Base-by-base conservation (phyloP, 2,329 filamentous ascomycete genomes). In the Apiospora hydei region DNA sequence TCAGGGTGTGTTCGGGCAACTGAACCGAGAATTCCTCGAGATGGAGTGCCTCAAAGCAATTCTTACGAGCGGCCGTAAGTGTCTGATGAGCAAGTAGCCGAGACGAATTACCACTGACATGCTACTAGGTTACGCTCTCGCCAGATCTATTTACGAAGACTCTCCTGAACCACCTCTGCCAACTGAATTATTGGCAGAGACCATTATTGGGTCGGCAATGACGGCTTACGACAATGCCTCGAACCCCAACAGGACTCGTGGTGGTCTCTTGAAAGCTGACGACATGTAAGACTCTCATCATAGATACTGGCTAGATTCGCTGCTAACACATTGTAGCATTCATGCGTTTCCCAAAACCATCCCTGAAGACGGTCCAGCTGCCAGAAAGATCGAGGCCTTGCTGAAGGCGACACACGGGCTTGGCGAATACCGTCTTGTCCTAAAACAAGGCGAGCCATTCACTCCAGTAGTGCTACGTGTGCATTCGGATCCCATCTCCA, bases 361-460 rank as follows among this genome's bases (percentile, higher is more conserved):
- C 67, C 78, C 83, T 0, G 82, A 83, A 30, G 88, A 89, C 1
- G 80, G 85, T 0, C 84, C 86, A 1, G 87, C 88, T 2, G 83
- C 83, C 69, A 85, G 84, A 70, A 87, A 88, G 26, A 86, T 91
- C 4, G 88, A 91, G 69, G 88, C 92, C 7, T 84, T 97, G 2
- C 83, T 96, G 13, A 87, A 86, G 74, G 92, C 93, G 4, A 95
- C 94, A 0, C 93, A 96, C 81, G 87, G 90, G 1, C 84, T 96
- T 67, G 93, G 92, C 26, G 90, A 92, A 73, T 96, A 96, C 79
- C 91, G 92, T 3, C 85, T 97, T 5, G 93, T 92, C 0, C 85
- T 96, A 16, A 94, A 94, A 74, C 92, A 95, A 76, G 93, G 92
- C 67, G 92, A 95, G 71, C 93, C 93, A 0, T 95, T 96, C 76